Conservation (phyloP, 495 filamentous ascomycete species). For the Pyrenula aspistea region DNA sequence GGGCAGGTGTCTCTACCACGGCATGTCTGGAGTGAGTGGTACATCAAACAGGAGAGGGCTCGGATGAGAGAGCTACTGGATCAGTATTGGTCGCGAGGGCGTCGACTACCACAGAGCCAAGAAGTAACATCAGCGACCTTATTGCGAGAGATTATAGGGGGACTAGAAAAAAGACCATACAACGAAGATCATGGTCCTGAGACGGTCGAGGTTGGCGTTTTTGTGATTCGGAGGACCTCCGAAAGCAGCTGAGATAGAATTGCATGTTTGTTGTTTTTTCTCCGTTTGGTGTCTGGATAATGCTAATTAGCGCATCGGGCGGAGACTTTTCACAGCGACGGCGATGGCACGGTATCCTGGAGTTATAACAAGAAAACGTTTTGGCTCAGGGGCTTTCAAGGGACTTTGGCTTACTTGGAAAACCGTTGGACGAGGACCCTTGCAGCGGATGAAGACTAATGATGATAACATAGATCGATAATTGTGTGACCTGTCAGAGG, state of each 20-base stretch:
- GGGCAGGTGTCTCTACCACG: slow-evolving; percentile 42
- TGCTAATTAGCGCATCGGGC: not conserved
- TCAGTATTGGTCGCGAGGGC: slow-evolving; percentile 42
- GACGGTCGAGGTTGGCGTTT: slow-evolving; percentile 50
- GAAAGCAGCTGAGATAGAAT: not conserved
- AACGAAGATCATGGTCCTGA: slow-evolving; percentile 27
- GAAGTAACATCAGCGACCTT: slow-evolving; percentile 41
- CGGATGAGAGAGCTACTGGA: slow-evolving; percentile 50
- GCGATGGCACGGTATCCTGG: not conserved
- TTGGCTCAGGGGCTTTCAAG: not conserved
- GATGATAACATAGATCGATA: no score
- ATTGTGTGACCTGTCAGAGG: no score
- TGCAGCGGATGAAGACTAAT: no score
- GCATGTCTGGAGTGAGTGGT: slow-evolving; percentile 57
- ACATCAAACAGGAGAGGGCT: slow-evolving; percentile 56
- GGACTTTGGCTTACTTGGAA: no score
- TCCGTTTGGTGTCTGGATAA: no score
- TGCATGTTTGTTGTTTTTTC: no score
- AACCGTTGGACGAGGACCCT: no score
- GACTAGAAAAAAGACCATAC: slow-evolving; percentile 38
- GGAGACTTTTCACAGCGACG: not conserved
- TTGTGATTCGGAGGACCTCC: slow-evolving; percentile 40
- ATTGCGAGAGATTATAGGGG: slow-evolving; percentile 51
- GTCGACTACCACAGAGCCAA: slow-evolving; percentile 27
- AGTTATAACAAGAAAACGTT: not conserved